Base-by-base conservation (phyloP, 768 basidiomycete species). In the Boletus sp. region DNA sequence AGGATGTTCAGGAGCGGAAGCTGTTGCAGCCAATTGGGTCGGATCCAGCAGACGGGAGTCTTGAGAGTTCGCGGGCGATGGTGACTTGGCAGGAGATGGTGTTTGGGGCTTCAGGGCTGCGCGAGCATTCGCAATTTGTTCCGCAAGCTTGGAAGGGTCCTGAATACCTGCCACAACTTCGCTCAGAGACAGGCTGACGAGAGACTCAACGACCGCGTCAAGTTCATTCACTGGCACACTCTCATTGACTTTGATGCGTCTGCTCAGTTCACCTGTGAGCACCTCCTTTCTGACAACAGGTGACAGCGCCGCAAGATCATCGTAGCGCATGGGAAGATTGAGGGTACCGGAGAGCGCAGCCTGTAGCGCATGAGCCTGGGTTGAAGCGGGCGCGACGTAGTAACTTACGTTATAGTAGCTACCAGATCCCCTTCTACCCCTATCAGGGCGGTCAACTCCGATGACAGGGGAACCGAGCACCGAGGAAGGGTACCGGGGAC, bases 241-340 rank as follows among this genome's bases (percentile, higher is more conserved):
- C 40, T 79, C 80, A 64, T 82, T 73, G 3, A 74, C 65, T 64
- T 83, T 88, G 61, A 93, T 76, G 6, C 88, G 84, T 54, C 90
- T 81, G 63, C 81, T 86, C 27, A 93, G 75, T 68, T 93, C 92
- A 32, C 90, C 92, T 0, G 88, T 85, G 27, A 94, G 77, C 6
- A 93, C 87, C 63, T 92, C 90, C 66, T 87, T 88, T 60, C 92
- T 83, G 13, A 93, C 90, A 19, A 93, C 92, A 17, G 92, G 90
- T 11, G 92, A 92, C 39, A 94, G 74, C 0, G 84, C 79, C 0
- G 90, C 79, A 7, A 93, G 79, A 53, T 93, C 90, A 58, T 93
- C 92, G 56, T 91, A 92, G n/a, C 83, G 85, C 84, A 92, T 88
- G 0, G 91, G 87, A 17, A 93, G 68, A 65, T 87, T 90, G 37